Conservation (phyloP, 2,329 filamentous ascomycete species). For the Beauveria sp. region DNA sequence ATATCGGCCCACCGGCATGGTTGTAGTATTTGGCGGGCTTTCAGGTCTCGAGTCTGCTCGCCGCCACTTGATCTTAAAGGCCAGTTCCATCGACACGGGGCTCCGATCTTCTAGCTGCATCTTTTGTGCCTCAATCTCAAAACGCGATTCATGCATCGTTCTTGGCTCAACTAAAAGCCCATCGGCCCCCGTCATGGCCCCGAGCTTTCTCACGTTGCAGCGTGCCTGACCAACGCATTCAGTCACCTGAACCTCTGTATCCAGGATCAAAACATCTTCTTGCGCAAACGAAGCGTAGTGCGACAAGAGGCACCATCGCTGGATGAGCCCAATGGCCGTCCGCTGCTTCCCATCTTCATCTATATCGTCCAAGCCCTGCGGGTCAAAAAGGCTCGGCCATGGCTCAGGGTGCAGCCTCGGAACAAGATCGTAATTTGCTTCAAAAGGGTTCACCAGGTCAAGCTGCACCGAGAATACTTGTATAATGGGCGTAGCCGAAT, state of each 20-base stretch:
- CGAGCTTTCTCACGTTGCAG: slow-evolving; percentile 40
- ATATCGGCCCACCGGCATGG: slow-evolving; percentile 70
- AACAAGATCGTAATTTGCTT: slow-evolving; percentile 81
- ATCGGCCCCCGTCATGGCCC: slow-evolving; percentile 26
- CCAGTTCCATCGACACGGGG: slow-evolving; percentile 65
- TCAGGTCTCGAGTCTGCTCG: slow-evolving; percentile 36
- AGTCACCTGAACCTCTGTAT: slow-evolving; percentile 55
- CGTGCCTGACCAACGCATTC: slow-evolving; percentile 54
- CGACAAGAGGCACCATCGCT: slow-evolving; percentile 73
- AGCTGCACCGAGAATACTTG: slow-evolving; percentile 64
- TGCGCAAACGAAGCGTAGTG: slow-evolving; percentile 69
- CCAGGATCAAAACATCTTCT: slow-evolving; percentile 57
- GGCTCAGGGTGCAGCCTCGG: slow-evolving; percentile 68
- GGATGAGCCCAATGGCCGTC: slow-evolving; percentile 55
- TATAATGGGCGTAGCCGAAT: slow-evolving; percentile 71
- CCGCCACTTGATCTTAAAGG: slow-evolving; percentile 70
- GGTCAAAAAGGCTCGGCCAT: slow-evolving; percentile 83
- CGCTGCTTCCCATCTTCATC: slow-evolving; percentile 22
- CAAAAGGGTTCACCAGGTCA: slow-evolving; percentile 74
- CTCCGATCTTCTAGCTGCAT: slow-evolving; percentile 72
- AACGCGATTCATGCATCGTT: slow-evolving; percentile 63
- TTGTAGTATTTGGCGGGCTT: slow-evolving; percentile 49
- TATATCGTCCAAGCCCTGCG: slow-evolving; percentile 37
- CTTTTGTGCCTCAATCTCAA: slow-evolving; percentile 70
- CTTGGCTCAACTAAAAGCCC: slow-evolving; percentile 53